These are phyloP conservation scores for Talaromyces sp. DNA, from an alignment of 2,329 filamentous ascomycete species.

Conservation along the genomic window DNA sequence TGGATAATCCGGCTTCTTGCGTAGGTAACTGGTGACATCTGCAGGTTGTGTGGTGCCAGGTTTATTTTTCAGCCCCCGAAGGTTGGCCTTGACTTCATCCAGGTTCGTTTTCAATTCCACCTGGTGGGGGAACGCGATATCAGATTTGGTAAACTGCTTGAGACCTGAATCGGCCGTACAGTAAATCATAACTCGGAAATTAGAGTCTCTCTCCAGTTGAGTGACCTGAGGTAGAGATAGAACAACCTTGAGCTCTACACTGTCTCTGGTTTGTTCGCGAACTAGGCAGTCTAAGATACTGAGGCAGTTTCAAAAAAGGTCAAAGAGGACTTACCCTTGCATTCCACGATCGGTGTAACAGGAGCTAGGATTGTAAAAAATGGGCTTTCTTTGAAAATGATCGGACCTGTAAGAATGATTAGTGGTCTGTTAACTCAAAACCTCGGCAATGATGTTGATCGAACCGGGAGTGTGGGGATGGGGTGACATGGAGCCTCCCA, in stretches of 20 bases:
- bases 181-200: conserved; percentile 77
- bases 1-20: conserved; percentile 66
- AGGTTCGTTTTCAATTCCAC: conserved; percentile 90
- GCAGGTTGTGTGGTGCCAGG: conserved; percentile 91
- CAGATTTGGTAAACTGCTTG: conserved; percentile 60
- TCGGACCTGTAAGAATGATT: conserved; percentile 41
- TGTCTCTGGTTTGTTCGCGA: conserved; percentile 62
- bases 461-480: conserved; percentile 34
- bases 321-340: conserved; percentile 65
- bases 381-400: conserved; percentile 74
- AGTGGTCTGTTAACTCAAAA: background rate
- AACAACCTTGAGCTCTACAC: conserved; percentile 60
- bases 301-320: background rate
- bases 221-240: conserved; percentile 58
- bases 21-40: conserved; percentile 79
- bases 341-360: conserved; percentile 66
- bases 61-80: conserved; percentile 93
- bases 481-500: conserved; percentile 35
- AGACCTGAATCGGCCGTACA: conserved; percentile 67
- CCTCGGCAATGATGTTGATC: background rate
- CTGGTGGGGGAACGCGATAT: conserved; percentile 88
- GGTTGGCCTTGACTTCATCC: conserved; percentile 86
- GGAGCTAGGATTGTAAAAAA: conserved; percentile 75
- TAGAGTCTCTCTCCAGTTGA: conserved; percentile 62
- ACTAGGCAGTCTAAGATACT: conserved; percentile 45